Percentiles rank a stretch among this genome's conserved stretches.
These are phyloP conservation scores for Eragrostis nindensis DNA, from an alignment of 176 grass and related monocot species.

Conservation along the genomic window DNA sequence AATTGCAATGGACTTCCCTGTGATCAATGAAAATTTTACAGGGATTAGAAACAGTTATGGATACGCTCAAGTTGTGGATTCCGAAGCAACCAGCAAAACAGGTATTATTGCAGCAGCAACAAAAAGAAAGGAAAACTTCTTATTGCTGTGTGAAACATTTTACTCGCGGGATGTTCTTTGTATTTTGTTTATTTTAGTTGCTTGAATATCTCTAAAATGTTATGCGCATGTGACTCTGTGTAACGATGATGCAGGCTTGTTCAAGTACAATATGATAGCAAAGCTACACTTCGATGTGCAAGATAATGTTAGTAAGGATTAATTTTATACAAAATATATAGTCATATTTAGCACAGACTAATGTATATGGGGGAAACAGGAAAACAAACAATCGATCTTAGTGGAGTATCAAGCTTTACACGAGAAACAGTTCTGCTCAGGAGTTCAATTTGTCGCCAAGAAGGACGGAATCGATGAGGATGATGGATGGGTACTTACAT, in stretches of 20 bases:
- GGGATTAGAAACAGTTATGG: conserved; percentile 48
- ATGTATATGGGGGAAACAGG: background rate
- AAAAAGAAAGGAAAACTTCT: too few species aligned
- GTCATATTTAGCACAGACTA: background rate
- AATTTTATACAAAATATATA: background rate
- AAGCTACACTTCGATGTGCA: conserved; percentile 46
- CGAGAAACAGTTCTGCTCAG: conserved; percentile 45
- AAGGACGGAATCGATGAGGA: conserved; percentile 28
- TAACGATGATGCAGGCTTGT: conserved; percentile 31
- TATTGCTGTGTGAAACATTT: too few species aligned
- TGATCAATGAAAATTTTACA: conserved; percentile 34
- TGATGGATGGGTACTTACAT: conserved; percentile 54
- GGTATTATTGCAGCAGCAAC: background rate
- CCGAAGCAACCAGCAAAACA: conserved; percentile 31
- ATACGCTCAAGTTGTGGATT: conserved; percentile 53
- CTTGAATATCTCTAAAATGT: background rate
- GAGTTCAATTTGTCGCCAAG: conserved; percentile 54
- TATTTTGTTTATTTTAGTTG: too few species aligned
- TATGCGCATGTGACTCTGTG: background rate
- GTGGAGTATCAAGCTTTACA: conserved; percentile 40
- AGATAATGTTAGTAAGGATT: conserved; percentile 29
- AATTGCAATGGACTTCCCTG: conserved; percentile 53
- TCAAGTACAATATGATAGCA: conserved; percentile 53
- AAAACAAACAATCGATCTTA: conserved; percentile 31
- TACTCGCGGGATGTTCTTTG: too few species aligned